Percentiles rank a stretch among this genome's conserved stretches.
These are phyloP conservation scores for Agapanthus africanus DNA, from an alignment of 106 monocot species.

Conservation along the genomic window DNA sequence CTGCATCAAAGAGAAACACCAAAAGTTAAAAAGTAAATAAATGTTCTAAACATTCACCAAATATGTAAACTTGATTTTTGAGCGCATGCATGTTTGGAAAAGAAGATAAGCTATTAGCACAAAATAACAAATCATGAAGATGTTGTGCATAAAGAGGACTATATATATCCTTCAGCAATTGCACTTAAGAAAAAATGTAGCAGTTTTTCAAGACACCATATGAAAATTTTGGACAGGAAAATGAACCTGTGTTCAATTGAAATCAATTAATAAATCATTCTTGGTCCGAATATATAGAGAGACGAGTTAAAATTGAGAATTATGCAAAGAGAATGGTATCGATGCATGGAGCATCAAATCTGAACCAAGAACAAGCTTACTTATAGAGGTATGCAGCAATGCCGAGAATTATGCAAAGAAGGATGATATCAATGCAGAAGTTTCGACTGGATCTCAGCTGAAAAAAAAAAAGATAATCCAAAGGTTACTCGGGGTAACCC, in stretches of 20 bases:
- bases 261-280: background rate
- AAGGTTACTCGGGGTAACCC: too few species aligned
- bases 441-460: conserved; percentile 96
- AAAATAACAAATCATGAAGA: background rate
- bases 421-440: conserved; percentile 85
- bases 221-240: background rate
- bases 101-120: background rate
- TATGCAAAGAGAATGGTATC: background rate
- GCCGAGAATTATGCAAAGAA: conserved; percentile 80
- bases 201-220: too few species aligned
- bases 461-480: too few species aligned
- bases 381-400: conserved; percentile 94
- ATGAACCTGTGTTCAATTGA: background rate
- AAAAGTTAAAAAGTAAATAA: background rate
- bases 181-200: too few species aligned
- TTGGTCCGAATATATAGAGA: background rate
- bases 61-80: background rate
- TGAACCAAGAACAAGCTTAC: conserved; percentile 33
- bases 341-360: background rate
- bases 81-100: too few species aligned
- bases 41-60: background rate
- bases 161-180: background rate
- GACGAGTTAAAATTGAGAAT: background rate
- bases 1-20: background rate
- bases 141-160: background rate